These are phyloP conservation scores for Phoenix roebelenii DNA, from an alignment of 176 grass and related monocot species.

Conservation along the genomic window DNA sequence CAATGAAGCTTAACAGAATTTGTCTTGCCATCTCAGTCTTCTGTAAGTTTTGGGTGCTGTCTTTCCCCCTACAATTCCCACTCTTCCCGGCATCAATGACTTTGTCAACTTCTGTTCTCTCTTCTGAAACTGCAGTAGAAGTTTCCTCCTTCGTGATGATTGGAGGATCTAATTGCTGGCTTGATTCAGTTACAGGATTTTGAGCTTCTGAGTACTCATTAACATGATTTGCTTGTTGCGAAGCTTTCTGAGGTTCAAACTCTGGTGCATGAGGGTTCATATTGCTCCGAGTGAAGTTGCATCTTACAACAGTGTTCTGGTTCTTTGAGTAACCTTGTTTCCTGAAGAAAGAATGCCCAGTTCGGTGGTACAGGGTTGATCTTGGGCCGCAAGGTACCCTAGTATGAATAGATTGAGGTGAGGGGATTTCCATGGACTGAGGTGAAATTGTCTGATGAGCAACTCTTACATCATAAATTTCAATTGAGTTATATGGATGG, in stretches of 20 bases:
- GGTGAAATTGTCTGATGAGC: conserved; percentile 45
- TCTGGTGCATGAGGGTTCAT: conserved; percentile 99
- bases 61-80: conserved; percentile 46
- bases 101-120: conserved; percentile 33
- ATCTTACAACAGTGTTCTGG: conserved; percentile 44
- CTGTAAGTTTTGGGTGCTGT: conserved; percentile 26
- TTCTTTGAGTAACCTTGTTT: conserved; percentile 61
- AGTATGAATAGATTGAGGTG: conserved; percentile 53
- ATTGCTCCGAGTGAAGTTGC: conserved; percentile 22
- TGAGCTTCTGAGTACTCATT: conserved; percentile 21
- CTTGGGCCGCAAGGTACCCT: conserved; percentile 77
- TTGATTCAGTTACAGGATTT: conserved; percentile 22
- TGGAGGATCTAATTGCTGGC: conserved; percentile 2
- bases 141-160: conserved; percentile 17
- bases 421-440: conserved; percentile 42
- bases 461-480: conserved; percentile 55
- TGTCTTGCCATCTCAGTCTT: conserved; percentile 87
- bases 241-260: conserved; percentile 67
- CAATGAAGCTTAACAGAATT: conserved; percentile 91
- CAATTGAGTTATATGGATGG: conserved; percentile 51
- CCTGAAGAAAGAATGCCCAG: conserved; percentile 57
- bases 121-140: conserved; percentile 18
- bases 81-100: conserved; percentile 25
- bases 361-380: conserved; percentile 59
- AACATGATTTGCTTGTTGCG: conserved; percentile 41